Percentiles rank a stretch among this genome's conserved stretches.
Evolutionary conservation across 2,329 filamentous ascomycete genomes (phyloP).

Genomic region (Aspergillus quadricinctus): DNA sequence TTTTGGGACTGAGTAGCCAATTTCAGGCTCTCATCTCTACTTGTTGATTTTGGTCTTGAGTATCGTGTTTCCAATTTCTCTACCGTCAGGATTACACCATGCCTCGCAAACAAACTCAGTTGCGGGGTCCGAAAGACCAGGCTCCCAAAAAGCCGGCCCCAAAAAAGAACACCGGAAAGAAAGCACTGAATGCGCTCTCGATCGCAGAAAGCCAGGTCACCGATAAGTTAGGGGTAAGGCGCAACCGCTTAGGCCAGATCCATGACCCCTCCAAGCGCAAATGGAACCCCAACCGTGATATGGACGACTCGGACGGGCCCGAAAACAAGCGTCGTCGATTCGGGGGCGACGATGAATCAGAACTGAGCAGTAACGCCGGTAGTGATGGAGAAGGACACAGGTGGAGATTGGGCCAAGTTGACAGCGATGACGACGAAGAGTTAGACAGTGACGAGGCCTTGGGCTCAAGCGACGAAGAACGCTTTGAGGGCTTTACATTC

Average conservation of each 20-base stretch:
- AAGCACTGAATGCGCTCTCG: slow-evolving; percentile 59
- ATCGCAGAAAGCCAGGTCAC: slow-evolving; percentile 58
- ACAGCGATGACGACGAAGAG: slow-evolving; percentile 63
- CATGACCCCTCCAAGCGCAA: slow-evolving; percentile 45
- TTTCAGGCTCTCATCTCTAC: slow-evolving; percentile 8
- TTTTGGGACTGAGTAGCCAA: slow-evolving; percentile 11
- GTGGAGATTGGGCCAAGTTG: slow-evolving; percentile 72
- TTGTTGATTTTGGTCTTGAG: slow-evolving; percentile 3
- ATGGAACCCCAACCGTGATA: slow-evolving; percentile 33
- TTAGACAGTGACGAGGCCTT: slow-evolving; percentile 78
- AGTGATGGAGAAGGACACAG: slow-evolving; percentile 83
- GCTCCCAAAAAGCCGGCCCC: slow-evolving; percentile 41
- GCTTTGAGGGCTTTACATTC: slow-evolving; percentile 72
- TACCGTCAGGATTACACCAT: slow-evolving; percentile 21
- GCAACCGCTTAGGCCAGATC: slow-evolving; percentile 57
- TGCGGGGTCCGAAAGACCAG: slow-evolving; percentile 36
- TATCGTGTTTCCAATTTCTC: not conserved
- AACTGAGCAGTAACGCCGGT: slow-evolving; percentile 61
- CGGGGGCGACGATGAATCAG: slow-evolving; percentile 40
- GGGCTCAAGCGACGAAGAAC: slow-evolving; percentile 81
- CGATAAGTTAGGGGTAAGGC: slow-evolving; percentile 50
- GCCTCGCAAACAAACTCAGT: slow-evolving; percentile 39
- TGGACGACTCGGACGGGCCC: slow-evolving; percentile 37
- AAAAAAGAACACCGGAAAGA: slow-evolving; percentile 46
- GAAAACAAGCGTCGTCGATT: slow-evolving; percentile 44